Conservation (phyloP, 225 moss, liverwort and hornwort species). For the Asterella californica region DNA sequence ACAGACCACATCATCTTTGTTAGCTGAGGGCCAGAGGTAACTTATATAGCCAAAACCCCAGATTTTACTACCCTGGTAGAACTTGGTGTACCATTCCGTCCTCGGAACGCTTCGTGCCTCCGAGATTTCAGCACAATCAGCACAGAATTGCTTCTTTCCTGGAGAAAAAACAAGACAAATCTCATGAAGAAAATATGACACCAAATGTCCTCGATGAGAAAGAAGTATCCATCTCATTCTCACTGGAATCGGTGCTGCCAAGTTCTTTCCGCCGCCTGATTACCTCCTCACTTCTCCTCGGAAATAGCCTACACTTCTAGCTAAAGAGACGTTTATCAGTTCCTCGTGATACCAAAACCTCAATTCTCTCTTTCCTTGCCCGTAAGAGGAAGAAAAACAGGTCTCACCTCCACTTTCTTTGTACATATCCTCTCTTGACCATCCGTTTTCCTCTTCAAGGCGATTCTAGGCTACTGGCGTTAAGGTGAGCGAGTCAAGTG, state of each 20-base stretch:
- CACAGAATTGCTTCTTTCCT: neutral
- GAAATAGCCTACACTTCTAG: neutral
- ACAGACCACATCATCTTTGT: too few relatives aligned
- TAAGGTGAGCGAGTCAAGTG: neutral
- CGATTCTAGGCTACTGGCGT: neutral
- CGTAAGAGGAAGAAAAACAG: neutral
- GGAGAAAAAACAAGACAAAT: neutral
- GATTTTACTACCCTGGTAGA: too few relatives aligned
- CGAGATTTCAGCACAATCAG: neutral
- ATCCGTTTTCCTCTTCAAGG: neutral
- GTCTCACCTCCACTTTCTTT: neutral
- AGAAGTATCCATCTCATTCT: constrained; percentile 6
- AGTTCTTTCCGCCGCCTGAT: neutral
- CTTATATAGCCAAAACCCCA: too few relatives aligned
- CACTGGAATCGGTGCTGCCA: constrained; percentile 7
- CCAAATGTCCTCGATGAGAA: constrained; percentile 14
- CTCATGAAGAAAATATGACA: neutral
- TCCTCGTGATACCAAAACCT: neutral
- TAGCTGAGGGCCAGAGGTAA: too few relatives aligned
- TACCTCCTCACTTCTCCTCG: constrained; percentile 6
- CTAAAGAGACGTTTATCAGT: neutral
- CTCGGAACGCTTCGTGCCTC: too few relatives aligned
- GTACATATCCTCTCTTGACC: neutral
- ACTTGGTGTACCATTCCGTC: too few relatives aligned
- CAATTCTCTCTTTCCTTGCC: neutral